phyloP scores from a whole-genome alignment of 2,329 filamentous ascomycete species.

The Aspergillus ochraceoroseus region DNA sequence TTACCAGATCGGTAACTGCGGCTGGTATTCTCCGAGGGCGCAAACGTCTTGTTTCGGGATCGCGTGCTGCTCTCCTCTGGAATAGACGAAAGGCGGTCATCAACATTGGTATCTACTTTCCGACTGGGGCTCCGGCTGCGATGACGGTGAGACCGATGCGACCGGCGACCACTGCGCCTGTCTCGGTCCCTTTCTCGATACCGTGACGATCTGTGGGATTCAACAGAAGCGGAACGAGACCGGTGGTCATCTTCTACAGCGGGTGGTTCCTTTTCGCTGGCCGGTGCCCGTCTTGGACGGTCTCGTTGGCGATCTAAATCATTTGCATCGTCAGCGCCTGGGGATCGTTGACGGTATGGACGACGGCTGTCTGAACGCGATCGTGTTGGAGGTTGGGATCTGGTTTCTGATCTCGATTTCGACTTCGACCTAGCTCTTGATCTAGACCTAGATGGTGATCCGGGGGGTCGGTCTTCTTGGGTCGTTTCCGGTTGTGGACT shows the following conservation, averaged over 20 bases:
- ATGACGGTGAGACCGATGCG: constrained; percentile 50
- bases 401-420: constrained; percentile 20
- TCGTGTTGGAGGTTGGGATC: constrained; percentile 39
- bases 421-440: constrained; percentile 28
- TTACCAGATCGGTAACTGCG: constrained; percentile 29
- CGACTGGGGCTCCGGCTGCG: constrained; percentile 36
- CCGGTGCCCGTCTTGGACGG: constrained; percentile 26
- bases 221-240: constrained; percentile 62
- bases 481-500: constrained; percentile 32
- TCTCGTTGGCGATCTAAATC: constrained; percentile 31
- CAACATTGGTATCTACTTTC: constrained; percentile 37
- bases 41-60: constrained; percentile 21
- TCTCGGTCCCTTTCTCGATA: constrained; percentile 59
- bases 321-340: constrained; percentile 30
- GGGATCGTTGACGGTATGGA: constrained; percentile 51
- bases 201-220: constrained; percentile 54
- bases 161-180: constrained; percentile 40
- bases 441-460: constrained; percentile 26
- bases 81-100: constrained; percentile 32
- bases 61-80: constrained; percentile 22
- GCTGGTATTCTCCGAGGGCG: constrained; percentile 23
- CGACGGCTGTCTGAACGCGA: constrained; percentile 48
- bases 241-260: constrained; percentile 46
- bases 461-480: constrained; percentile 31
- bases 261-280: constrained; percentile 44